Evolutionary conservation across 2,329 filamentous ascomycete genomes (phyloP), one percentile per base, ranked within the genome.

Genomic region (Penicillium sumatraense): DNA sequence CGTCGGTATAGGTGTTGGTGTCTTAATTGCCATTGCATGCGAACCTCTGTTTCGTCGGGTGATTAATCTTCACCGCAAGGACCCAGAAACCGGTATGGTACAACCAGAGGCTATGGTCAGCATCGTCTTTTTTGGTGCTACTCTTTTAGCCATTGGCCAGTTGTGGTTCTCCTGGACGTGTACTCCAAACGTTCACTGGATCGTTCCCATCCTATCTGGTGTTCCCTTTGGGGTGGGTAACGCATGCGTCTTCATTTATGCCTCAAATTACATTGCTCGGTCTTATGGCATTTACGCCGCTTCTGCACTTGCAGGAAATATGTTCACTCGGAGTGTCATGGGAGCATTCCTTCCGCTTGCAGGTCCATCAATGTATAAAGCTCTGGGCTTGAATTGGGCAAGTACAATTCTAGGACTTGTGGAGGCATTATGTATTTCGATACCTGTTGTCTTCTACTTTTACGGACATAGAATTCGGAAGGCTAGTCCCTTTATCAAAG

Each of bases 81-180:
- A 96, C 63, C 87, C 89, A 0, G 81, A 81, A 49, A 95, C 90
- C 0, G 89, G 89, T 8, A 84, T 83, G 23, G 82, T 86, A 0
- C 81, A 83, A 0, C 91, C 91, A 0, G 92, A 96, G 72, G 87
- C 90, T 0, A 90, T 89, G 55, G 89, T 91, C 3, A 83, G 85
- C 44, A 81, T 93, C 47, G 88, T 96, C 68, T 89, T 86, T 60
- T 82, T 96, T n/a, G 90, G 89, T 2, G 84, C 89, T 0, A 71
- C 93, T 1, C 77, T 89, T 1, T 84, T 88, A 0, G 88, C 91
- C 0, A 71, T 90, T 2, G 91, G 91, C 6, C 87, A 96, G 72
- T 81, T 96, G 16, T 88, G 87, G 69, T 96, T 96, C 68, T 85
- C 89, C 0, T 96, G 90, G 91, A 96, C 91, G 0, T 91, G 86